Base-by-base conservation (phyloP, 1,139 yeast species). In the Ogataea hybrid region DNA sequence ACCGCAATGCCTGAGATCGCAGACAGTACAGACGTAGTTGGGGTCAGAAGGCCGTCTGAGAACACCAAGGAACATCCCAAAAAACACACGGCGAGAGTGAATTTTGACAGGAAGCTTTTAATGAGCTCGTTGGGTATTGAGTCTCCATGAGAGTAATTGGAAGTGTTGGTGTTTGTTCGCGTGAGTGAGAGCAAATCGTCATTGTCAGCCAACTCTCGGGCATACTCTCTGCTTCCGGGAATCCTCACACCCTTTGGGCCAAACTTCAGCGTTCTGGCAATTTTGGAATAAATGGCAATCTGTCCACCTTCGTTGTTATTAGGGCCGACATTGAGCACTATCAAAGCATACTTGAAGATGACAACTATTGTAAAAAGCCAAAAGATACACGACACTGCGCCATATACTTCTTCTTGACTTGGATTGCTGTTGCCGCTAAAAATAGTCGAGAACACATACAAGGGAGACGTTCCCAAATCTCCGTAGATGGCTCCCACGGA, bases 231-330 rank as follows among this genome's bases (percentile, higher is more conserved):
- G 4, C 66, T 53, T 23, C 74, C 73, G 3, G 74, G 73, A 25
- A 69, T 65, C 32, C 58, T 56, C 7, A 71, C 76, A 7, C 76
- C 77, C 39, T 62, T 64, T 5, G 77, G 77, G 6, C 78, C 79
- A 44, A 74, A 62, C 27, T 67, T 67, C 48, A 75, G 60, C 37
- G 63, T 63, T 30, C 77, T 62, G 6, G 81, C 79, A 25, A 78
- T 68, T 52, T 76, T 76, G 21, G 81, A 76, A 52, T 77, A 77
- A 31, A 78, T 70, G 15, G 84, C 83, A 23, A 78, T 73, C 49
- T 77, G 81, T 1, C 84, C 83, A 50, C 84, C 84, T 56, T 78
- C 81, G 32, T 79, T 79, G 35, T 73, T 67, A 54, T 77, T 75
- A 7, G 79, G 77, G 14, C 82, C 83, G 39, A 69, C 56, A 14